phyloP scores from a whole-genome alignment of 2,329 filamentous ascomycete genomes.

The Aquanectria penicillioides region DNA sequence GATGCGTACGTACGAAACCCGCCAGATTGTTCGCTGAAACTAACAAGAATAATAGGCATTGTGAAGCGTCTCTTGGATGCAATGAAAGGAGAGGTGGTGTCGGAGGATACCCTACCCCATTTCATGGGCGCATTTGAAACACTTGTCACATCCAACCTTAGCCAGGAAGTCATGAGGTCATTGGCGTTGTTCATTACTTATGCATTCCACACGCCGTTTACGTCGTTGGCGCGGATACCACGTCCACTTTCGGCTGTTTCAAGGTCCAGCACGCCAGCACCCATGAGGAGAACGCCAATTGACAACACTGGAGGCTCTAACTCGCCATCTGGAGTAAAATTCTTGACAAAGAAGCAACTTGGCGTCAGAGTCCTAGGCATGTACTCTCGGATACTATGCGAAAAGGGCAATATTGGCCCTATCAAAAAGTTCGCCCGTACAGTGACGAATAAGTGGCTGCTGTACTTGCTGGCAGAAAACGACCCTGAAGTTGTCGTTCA shows the following conservation, averaged over 20 bases:
- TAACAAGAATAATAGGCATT: slow-evolving; percentile 68
- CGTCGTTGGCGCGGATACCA: slow-evolving; percentile 62
- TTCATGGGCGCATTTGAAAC: slow-evolving; percentile 84
- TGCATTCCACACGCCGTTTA: slow-evolving; percentile 73
- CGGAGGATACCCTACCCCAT: slow-evolving; percentile 74
- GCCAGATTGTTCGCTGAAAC: not conserved
- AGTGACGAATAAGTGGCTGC: slow-evolving; percentile 95
- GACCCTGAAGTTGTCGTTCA: slow-evolving; percentile 85
- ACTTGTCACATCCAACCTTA: slow-evolving; percentile 82
- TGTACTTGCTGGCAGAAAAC: slow-evolving; percentile 89
- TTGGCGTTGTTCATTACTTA: slow-evolving; percentile 94
- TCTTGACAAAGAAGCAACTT: slow-evolving; percentile 73
- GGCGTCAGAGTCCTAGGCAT: slow-evolving; percentile 80
- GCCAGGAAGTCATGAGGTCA: slow-evolving; percentile 84
- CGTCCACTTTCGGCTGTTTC: slow-evolving; percentile 53
- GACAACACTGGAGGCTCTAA: slow-evolving; percentile 46
- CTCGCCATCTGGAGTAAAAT: slow-evolving; percentile 47
- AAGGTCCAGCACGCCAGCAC: slow-evolving; percentile 53
- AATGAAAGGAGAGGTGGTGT: slow-evolving; percentile 84
- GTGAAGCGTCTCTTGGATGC: slow-evolving; percentile 91
- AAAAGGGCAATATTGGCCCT: slow-evolving; percentile 71
- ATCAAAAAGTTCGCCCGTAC: slow-evolving; percentile 92
- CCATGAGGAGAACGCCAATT: slow-evolving; percentile 49
- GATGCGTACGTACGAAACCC: slow-evolving; percentile 75
- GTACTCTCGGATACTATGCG: slow-evolving; percentile 81